These are phyloP conservation scores for Trichoderma guizhouense DNA, from an alignment of 2,329 filamentous ascomycete genomes.

Conservation along the genomic window DNA sequence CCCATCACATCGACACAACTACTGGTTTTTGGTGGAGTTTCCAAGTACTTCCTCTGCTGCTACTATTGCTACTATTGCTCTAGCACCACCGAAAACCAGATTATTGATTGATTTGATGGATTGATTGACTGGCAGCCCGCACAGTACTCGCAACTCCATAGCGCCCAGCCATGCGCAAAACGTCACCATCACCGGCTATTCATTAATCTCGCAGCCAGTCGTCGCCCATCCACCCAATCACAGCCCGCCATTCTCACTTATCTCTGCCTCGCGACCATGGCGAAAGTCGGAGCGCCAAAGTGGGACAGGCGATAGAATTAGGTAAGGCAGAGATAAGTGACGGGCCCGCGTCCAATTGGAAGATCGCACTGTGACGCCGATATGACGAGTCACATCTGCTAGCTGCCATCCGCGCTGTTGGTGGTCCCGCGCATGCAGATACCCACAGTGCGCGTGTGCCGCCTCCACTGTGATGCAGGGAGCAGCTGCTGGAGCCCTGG, in stretches of 20 bases:
- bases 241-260: background rate
- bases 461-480: background rate
- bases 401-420: background rate
- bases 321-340: conserved; percentile 16
- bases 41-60: background rate
- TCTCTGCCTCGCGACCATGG: conserved; percentile 5
- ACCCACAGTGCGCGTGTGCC: background rate
- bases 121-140: no score
- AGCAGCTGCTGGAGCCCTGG: background rate
- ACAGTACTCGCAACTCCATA: background rate
- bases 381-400: conserved; percentile 15
- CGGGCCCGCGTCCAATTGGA: conserved; percentile 7
- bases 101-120: no score
- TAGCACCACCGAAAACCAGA: no score
- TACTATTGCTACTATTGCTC: no score
- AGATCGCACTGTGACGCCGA: conserved; percentile 11
- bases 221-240: background rate
- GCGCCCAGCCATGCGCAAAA: background rate
- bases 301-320: conserved; percentile 15
- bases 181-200: conserved; percentile 1
- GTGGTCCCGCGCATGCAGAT: background rate
- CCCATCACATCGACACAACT: no score
- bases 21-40: background rate
- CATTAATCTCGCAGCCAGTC: conserved; percentile 14
- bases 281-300: conserved; percentile 10